These are phyloP conservation scores for Cubamyces sp. DNA, from an alignment of 768 basidiomycete species.

Conservation along the genomic window DNA sequence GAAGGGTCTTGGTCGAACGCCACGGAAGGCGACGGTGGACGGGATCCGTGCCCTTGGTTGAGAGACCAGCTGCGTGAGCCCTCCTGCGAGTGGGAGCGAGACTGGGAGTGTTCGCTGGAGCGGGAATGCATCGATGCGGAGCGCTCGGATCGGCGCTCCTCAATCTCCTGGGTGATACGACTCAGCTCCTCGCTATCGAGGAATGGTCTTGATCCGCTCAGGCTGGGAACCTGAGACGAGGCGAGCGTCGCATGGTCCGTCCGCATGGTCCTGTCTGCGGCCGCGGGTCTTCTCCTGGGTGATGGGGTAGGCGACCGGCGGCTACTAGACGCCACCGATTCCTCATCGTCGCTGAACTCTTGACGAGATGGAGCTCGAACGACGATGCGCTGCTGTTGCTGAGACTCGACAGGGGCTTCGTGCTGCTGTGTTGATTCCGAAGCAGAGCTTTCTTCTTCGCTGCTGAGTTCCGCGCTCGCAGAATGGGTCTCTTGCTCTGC, in stretches of 20 bases:
- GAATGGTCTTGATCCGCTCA: slow-evolving; percentile 41
- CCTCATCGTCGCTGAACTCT: slow-evolving; percentile 31
- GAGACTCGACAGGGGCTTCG: background rate
- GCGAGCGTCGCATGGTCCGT: slow-evolving; percentile 60
- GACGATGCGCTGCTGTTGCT: slow-evolving; percentile 2
- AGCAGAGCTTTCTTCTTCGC: slow-evolving; percentile 2
- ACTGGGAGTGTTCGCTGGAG: slow-evolving; percentile 27
- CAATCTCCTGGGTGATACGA: slow-evolving; percentile 67
- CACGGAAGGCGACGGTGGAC: slow-evolving; percentile 15
- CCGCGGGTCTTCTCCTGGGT: slow-evolving; percentile 38
- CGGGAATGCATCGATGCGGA: slow-evolving; percentile 32
- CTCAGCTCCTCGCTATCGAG: slow-evolving; percentile 62
- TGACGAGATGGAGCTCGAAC: slow-evolving; percentile 19
- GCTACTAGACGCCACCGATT: slow-evolving; percentile 7
- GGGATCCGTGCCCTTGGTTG: slow-evolving; percentile 4
- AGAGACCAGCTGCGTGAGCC: slow-evolving; percentile 16
- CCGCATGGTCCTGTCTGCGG: slow-evolving; percentile 51
- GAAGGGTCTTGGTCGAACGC: slow-evolving; percentile 7
- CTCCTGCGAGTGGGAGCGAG: slow-evolving; percentile 12
- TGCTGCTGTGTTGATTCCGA: background rate
- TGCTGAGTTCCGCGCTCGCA: slow-evolving; percentile 1
- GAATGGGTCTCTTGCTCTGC: slow-evolving; percentile 18
- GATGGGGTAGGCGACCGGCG: slow-evolving; percentile 34
- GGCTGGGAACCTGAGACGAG: slow-evolving; percentile 38
- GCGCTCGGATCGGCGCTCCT: slow-evolving; percentile 63